Base-by-base conservation (phyloP, 371 early-diverging fungal species). In the Mortierella sp. region DNA sequence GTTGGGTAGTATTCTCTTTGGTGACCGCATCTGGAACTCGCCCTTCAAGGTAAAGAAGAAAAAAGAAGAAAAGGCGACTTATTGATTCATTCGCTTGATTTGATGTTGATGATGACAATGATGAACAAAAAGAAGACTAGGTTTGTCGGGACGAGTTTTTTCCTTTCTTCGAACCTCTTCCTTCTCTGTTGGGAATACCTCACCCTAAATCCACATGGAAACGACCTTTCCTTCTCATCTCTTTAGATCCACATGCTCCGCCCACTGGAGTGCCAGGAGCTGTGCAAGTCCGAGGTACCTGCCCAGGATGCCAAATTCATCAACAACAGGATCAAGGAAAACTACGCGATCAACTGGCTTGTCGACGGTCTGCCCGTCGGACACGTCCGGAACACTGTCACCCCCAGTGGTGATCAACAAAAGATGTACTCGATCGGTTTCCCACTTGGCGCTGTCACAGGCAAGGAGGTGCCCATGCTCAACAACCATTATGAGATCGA, bases 351-450 rank as follows among this genome's bases (percentile, higher is more conserved):
- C 70, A 91, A 93, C 75, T 90, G 90, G 90, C 85, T 95, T 28
- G 91, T 96, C 16, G 97, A 97, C 81, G 96, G 95, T 1, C 85
- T 96, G 46, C 96, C 97, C 2, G 97, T 93, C 21, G 96, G 94
- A 2, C 88, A 88, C 59, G 72, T 83, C 18, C 84, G 83, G 57
- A 65, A 68, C 1, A 91, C 91, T 56, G 19, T 25, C 44, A 29
- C 18, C 7, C 37, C 57, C 57, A 86, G 83, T 30, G 86, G 89
- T 3, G 72, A 84, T 28, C 81, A 87, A 47, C 57, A 68, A 46
- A 18, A 12, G 29, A 91, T 89, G 70, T 94, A 91, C 75, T 87
- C 87, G 52, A 88, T 95, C 70, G 96, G 96, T 4, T 92, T 95
- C 72, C 87, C 84, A 57, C 84, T 93, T 29, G 93, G 94, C 37